These are phyloP conservation scores for Nitzschia palea DNA, from an alignment of 108 stramenopile species.

Conservation along the genomic window DNA sequence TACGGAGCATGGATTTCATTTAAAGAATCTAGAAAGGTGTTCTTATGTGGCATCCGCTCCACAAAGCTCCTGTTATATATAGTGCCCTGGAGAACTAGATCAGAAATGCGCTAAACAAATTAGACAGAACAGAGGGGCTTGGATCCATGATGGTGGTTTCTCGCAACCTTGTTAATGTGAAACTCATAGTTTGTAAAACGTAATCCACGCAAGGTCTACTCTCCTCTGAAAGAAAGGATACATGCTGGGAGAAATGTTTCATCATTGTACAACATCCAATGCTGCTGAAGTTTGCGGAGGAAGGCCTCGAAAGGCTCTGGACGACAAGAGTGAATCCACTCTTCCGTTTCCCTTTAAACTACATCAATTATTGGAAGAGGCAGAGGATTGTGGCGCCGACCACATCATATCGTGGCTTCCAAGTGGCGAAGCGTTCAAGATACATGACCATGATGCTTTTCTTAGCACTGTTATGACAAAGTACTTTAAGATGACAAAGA, in stretches of 20 bases:
- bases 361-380: conserved; percentile 12
- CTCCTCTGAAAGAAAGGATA: too few relatives aligned
- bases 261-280: neutral
- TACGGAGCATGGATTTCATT: too few relatives aligned
- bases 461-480: neutral
- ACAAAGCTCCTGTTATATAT: too few relatives aligned
- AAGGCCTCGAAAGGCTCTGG: neutral
- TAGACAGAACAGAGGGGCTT: too few relatives aligned
- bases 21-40: too few relatives aligned
- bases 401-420: conserved; percentile 29
- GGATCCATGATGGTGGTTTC: too few relatives aligned
- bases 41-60: too few relatives aligned
- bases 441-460: neutral
- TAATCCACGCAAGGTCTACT: too few relatives aligned
- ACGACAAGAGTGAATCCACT: conserved; percentile 2
- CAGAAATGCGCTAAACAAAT: too few relatives aligned
- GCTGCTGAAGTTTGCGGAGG: neutral
- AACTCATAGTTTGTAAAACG: too few relatives aligned
- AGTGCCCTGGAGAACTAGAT: too few relatives aligned
- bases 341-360: conserved; percentile 17
- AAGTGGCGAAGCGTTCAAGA: conserved; percentile 22
- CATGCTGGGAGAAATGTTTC: neutral
- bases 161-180: too few relatives aligned
- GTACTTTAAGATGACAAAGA: conserved; percentile 2
- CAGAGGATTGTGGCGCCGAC: neutral